A percentile compares a stretch with the other conserved stretches of the same genome.
These are phyloP conservation scores for Trichoderma parareesei DNA, from an alignment of 495 filamentous ascomycete genomes.

Conservation along the genomic window DNA sequence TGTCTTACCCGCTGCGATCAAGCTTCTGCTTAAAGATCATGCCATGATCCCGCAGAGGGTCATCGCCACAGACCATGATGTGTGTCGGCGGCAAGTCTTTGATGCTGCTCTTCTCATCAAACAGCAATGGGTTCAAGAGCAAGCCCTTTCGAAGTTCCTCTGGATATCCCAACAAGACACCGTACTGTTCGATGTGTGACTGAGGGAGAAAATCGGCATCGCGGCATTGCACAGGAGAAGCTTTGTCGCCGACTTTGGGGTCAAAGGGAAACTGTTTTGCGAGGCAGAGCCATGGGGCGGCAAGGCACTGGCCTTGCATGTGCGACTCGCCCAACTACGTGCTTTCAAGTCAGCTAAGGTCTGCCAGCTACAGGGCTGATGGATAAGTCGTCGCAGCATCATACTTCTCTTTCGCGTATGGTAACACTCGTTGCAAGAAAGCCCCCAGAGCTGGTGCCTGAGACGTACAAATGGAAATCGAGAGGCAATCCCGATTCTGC, in stretches of 20 bases:
- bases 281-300: neutral
- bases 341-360: neutral
- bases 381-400: neutral
- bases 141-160: neutral
- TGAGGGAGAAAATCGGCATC: neutral
- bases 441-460: neutral
- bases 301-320: neutral
- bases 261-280: neutral
- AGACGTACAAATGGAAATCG: neutral
- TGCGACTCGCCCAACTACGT: neutral
- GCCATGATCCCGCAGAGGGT: neutral
- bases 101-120: neutral
- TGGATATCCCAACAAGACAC: neutral
- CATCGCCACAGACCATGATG: neutral
- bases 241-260: neutral
- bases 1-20: neutral
- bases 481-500: neutral
- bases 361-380: neutral
- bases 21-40: neutral
- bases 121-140: neutral
- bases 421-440: neutral
- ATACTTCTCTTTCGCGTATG: neutral
- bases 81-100: neutral
- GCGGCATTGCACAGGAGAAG: neutral
- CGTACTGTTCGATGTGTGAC: neutral